phyloP scores from a whole-genome alignment of 2,329 filamentous ascomycete genomes.

The Colletotrichum graminicola region DNA sequence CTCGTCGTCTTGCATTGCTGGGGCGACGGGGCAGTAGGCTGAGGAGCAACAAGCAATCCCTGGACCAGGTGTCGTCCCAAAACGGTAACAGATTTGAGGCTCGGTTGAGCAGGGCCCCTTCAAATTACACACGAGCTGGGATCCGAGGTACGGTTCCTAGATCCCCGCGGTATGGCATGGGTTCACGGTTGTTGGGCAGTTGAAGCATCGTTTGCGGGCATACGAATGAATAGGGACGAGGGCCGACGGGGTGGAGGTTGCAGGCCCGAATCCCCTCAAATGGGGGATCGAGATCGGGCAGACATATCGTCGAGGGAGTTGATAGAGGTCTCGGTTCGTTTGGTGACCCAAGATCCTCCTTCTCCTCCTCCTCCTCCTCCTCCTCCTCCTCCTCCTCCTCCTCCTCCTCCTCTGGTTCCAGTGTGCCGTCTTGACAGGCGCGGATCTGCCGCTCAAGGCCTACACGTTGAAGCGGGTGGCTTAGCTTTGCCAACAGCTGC shows the following conservation, averaged over 20 bases:
- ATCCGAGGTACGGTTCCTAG: slow-evolving; percentile 9
- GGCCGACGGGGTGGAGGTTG: slow-evolving; percentile 8
- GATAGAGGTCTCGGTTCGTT: slow-evolving; percentile 26
- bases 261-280: slow-evolving; percentile 10
- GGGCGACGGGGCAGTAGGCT: slow-evolving; percentile 29
- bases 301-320: slow-evolving; percentile 12
- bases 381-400: neutral
- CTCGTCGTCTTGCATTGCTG: slow-evolving; percentile 27
- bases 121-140: slow-evolving; percentile 35
- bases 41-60: slow-evolving; percentile 16
- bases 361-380: neutral
- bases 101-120: slow-evolving; percentile 36
- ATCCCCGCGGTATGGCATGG: slow-evolving; percentile 19
- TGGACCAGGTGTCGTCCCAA: slow-evolving; percentile 30
- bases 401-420: slow-evolving; percentile 2
- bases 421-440: slow-evolving; percentile 4
- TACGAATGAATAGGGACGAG: slow-evolving; percentile 8
- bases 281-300: slow-evolving; percentile 33
- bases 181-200: neutral
- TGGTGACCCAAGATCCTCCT: slow-evolving; percentile 18
- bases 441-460: neutral
- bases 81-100: slow-evolving; percentile 35
- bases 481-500: slow-evolving; percentile 5
- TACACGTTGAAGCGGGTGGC: slow-evolving; percentile 17
- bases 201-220: slow-evolving; percentile 14